Conservation (phyloP, 2,329 filamentous ascomycete species). For the Nothophoma quercina region DNA sequence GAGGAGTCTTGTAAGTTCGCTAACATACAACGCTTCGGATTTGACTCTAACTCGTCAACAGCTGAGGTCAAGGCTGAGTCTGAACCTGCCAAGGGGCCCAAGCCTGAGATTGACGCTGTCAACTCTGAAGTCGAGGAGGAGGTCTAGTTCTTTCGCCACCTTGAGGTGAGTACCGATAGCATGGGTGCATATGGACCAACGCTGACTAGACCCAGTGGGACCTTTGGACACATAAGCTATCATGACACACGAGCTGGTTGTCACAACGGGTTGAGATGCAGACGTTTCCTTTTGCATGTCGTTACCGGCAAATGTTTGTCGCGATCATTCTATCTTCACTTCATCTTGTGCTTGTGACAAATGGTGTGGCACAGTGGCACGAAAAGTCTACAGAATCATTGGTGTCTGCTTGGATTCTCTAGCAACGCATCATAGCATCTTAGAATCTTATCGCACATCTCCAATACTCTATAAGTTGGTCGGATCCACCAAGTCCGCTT, state of each 20-base stretch:
- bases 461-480: too few species aligned
- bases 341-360: too few species aligned
- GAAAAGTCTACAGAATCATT: too few species aligned
- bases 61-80: slow-evolving; percentile 18
- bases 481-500: too few species aligned
- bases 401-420: too few species aligned
- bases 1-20: slow-evolving; percentile 26
- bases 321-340: not conserved
- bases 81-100: slow-evolving; percentile 6
- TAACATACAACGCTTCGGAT: not conserved
- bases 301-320: not conserved
- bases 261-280: not conserved
- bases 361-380: too few species aligned
- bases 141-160: slow-evolving; percentile 14
- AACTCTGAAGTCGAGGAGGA: slow-evolving; percentile 19
- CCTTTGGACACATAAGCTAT: not conserved
- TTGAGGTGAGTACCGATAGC: too few species aligned
- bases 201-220: not conserved
- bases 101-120: not conserved
- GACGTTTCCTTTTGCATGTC: not conserved
- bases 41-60: slow-evolving; percentile 3
- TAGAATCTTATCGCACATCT: too few species aligned
- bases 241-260: not conserved
- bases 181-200: too few species aligned
- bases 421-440: too few species aligned